phyloP scores from a whole-genome alignment of 2,329 filamentous ascomycete species.

The Cladosporium sp. region DNA sequence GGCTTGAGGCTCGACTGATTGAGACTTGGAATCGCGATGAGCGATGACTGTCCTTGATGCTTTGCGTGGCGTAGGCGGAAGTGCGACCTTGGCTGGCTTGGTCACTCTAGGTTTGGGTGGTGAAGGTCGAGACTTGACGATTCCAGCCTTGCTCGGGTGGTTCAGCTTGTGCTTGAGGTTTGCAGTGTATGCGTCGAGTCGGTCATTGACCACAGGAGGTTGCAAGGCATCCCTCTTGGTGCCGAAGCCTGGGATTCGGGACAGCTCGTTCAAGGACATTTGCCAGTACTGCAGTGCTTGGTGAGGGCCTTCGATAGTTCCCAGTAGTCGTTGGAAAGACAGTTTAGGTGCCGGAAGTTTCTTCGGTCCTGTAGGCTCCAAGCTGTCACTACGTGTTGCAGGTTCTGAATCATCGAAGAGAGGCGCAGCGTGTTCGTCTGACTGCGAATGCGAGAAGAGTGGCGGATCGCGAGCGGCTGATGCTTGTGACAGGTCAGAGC shows the following conservation, averaged over 20 bases:
- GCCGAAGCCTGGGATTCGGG: background rate
- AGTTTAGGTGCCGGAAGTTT: background rate
- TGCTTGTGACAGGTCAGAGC: constrained; percentile 4
- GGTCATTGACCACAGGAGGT: constrained; percentile 4
- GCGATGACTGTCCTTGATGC: background rate
- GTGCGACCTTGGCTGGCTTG: constrained; percentile 6
- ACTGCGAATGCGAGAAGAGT: constrained; percentile 16
- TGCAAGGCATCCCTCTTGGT: constrained; percentile 5
- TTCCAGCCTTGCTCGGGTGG: constrained; percentile 4
- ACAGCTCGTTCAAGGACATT: background rate
- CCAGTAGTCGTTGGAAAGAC: background rate
- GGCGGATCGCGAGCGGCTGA: constrained; percentile 14
- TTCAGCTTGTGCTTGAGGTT: constrained; percentile 9
- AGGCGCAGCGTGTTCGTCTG: constrained; percentile 13
- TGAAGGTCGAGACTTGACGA: background rate
- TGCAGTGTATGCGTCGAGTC: constrained; percentile 8
- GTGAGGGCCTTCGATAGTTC: background rate
- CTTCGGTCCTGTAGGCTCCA: background rate
- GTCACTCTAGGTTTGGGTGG: background rate
- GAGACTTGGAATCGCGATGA: constrained; percentile 7
- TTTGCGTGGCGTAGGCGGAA: constrained; percentile 5
- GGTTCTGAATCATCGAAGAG: constrained; percentile 5
- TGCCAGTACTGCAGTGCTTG: constrained; percentile 1
- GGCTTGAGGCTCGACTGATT: constrained; percentile 11
- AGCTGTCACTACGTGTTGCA: constrained; percentile 8